Conservation (phyloP, 2,329 filamentous ascomycete genomes). For the Lasiodiplodia citricola region DNA sequence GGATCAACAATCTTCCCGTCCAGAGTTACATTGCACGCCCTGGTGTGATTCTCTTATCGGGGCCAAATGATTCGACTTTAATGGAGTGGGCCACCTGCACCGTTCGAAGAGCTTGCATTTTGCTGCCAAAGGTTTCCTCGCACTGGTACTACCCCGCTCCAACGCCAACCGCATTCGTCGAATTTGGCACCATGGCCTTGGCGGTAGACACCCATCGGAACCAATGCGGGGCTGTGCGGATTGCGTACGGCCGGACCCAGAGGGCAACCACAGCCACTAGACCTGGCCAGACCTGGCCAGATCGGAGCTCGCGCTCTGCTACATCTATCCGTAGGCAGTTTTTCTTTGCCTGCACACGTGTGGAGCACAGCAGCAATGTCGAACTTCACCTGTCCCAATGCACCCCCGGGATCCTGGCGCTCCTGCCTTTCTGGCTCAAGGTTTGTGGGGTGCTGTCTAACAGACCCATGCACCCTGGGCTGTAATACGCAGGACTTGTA, state of each 20-base stretch:
- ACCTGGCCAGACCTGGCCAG: not conserved
- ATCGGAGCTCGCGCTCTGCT: too few species aligned
- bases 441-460: conserved; percentile 50
- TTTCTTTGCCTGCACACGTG: not conserved
- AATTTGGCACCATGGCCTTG: not conserved
- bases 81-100: too few species aligned
- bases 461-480: conserved; percentile 44
- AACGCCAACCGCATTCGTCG: not conserved
- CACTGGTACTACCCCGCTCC: not conserved
- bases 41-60: too few species aligned
- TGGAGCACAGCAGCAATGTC: not conserved
- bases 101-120: too few species aligned
- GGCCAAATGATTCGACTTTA: too few species aligned
- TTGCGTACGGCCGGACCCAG: not conserved
- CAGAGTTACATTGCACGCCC: too few species aligned
- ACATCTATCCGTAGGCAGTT: not conserved
- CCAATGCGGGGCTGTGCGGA: not conserved
- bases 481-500: conserved; percentile 42
- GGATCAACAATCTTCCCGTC: too few species aligned
- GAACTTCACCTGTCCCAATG: conserved; percentile 39
- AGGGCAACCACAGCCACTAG: not conserved
- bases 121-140: not conserved
- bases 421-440: conserved; percentile 38
- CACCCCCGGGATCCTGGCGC: conserved; percentile 39
- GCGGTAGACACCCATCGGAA: not conserved